Base-by-base conservation (phyloP, 148 eudicot species). In the Amaranthus cruentus region DNA sequence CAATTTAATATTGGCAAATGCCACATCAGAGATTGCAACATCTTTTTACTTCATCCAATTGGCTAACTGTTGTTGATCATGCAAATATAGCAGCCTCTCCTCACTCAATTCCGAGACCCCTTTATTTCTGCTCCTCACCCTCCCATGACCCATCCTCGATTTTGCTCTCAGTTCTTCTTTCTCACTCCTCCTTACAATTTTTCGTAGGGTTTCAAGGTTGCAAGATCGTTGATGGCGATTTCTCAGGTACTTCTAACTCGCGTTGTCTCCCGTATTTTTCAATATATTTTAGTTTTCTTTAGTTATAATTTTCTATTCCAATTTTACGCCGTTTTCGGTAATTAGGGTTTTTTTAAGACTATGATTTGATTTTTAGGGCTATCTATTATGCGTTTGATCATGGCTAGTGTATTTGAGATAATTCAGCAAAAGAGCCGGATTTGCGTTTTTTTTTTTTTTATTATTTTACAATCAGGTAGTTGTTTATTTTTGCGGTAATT, bases 1-100 rank as follows among this genome's bases (percentile, higher is more conserved):
- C 14, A 43, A 46, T 2, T 46, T 10, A n/a, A 47, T 15, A 65
- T 65, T 46, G 68, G 47, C 50, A 49, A 50, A 6, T 67, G 76
- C 68, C 76, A 78, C 67, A 18, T 51, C 47, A 59, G 68, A 72
- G 67, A 78, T 72, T 63, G 60, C 38, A 57, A 48, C 59, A 75
- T 75, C 73, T 58, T 68, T 75, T 42, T 7, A 12, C 4, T 11
- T 49, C 50, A 68, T 68, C 38, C 47, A 14, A 69, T 69, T 79
- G 78, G 81, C 59, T 49, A 52, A 4, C 9, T 8, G 21, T 28
- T 52, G 65, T 53, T 53, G 55, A 73, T 18, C 38, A 28, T 28
- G 21, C 5, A 47, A 54, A 60, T 14, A 57, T 9, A 11, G 4
- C 47, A 15, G 4, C 47, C 13, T 28, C 38, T 28, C 38, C 38